phyloP scores from a whole-genome alignment of 1,139 yeast species.

The Blastobotrys arbuscula region DNA sequence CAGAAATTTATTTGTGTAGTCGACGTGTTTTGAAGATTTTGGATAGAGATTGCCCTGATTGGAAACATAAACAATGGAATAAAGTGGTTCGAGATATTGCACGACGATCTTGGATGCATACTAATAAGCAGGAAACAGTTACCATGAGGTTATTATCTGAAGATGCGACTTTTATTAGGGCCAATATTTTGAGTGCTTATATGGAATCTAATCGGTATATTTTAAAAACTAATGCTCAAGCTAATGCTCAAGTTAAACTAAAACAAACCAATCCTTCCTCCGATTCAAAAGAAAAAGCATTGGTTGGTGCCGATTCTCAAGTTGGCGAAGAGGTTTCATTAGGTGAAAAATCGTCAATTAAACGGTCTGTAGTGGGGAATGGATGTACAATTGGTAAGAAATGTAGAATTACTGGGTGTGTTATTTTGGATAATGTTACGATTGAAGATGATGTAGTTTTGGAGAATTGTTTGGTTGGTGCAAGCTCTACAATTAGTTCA shows the following conservation, averaged over 20 bases:
- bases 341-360: constrained; percentile 79
- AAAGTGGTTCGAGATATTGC: constrained; percentile 82
- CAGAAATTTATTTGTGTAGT: constrained; percentile 78
- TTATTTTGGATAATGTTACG: constrained; percentile 62
- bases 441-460: constrained; percentile 67
- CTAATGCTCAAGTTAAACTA: constrained; percentile 14
- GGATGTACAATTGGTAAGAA: constrained; percentile 75
- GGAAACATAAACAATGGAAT: constrained; percentile 44
- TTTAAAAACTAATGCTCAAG: constrained; percentile 46
- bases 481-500: constrained; percentile 50
- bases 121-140: constrained; percentile 28
- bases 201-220: constrained; percentile 87
- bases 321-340: constrained; percentile 56
- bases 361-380: constrained; percentile 75
- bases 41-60: constrained; percentile 16
- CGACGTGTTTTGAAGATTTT: constrained; percentile 45
- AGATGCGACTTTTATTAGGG: constrained; percentile 61
- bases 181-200: constrained; percentile 72
- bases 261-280: constrained; percentile 1
- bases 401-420: constrained; percentile 83
- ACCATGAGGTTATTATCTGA: constrained; percentile 7
- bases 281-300: constrained; percentile 36
- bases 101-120: constrained; percentile 86
- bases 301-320: constrained; percentile 81
- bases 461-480: constrained; percentile 87